Percentiles rank a stretch among this genome's conserved stretches.
Evolutionary conservation across 129 eudicot genomes (phyloP).

Genomic region (Centaurea solstitialis): DNA sequence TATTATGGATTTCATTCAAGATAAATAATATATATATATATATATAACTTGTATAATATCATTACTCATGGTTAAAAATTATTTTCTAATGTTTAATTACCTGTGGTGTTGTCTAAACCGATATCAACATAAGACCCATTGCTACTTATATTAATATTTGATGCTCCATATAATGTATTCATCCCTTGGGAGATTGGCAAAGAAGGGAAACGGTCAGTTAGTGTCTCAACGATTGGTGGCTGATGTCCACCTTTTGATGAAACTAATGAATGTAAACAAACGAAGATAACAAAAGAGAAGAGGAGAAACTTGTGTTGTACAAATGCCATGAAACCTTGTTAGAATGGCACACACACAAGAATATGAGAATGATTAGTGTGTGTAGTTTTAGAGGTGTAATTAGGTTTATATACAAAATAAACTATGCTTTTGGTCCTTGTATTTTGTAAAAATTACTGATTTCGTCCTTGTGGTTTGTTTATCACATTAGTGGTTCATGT

Average conservation of each 20-base stretch:
- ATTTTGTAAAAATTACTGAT: too few species aligned
- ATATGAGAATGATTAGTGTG: neutral
- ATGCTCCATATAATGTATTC: conserved; percentile 49
- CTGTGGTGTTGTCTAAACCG: conserved; percentile 61
- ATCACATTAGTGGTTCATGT: too few species aligned
- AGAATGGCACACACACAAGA: neutral
- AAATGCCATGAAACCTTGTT: conserved; percentile 38
- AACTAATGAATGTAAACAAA: conserved; percentile 16
- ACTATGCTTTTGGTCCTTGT: too few species aligned
- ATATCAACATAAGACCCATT: conserved; percentile 75
- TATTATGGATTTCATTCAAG: too few species aligned
- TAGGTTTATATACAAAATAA: conserved; percentile 10
- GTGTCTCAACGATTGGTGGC: conserved; percentile 54
- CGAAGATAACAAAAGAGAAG: conserved; percentile 21
- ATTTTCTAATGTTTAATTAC: conserved; percentile 19
- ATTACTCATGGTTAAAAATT: too few species aligned
- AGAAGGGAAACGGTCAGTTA: conserved; percentile 53
- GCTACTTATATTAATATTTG: conserved; percentile 50
- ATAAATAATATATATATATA: too few species aligned
- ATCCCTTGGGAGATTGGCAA: conserved; percentile 47
- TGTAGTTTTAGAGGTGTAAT: neutral
- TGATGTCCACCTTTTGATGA: conserved; percentile 48
- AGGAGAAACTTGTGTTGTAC: conserved; percentile 27
- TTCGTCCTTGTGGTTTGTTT: too few species aligned
- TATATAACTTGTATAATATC: too few species aligned